phyloP scores from a whole-genome alignment of 768 basidiomycete species.

The Lentinula raphanica region DNA sequence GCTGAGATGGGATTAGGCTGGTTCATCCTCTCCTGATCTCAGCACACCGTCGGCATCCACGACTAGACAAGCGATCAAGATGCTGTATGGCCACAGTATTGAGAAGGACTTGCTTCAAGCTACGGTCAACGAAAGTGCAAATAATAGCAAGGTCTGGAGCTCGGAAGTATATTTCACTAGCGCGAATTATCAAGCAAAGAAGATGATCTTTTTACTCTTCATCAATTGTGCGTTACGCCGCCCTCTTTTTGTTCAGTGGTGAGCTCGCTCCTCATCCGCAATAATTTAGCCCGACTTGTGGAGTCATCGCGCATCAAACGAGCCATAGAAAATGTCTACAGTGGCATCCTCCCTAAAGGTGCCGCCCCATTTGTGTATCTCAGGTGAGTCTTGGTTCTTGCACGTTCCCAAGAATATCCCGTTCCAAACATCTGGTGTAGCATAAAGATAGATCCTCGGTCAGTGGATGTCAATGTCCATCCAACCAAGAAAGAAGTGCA shows the following conservation, averaged over 20 bases:
- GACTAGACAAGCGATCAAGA: constrained; percentile 62
- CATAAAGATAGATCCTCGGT: constrained; percentile 75
- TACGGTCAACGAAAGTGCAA: constrained; percentile 24
- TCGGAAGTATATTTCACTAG: constrained; percentile 77
- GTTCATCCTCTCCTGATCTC: constrained; percentile 70
- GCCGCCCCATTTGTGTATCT: constrained; percentile 89
- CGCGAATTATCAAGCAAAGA: constrained; percentile 87
- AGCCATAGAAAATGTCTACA: constrained; percentile 84
- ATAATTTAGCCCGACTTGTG: constrained; percentile 76
- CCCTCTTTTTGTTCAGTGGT: constrained; percentile 40
- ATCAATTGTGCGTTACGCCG: constrained; percentile 78
- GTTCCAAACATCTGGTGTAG: constrained; percentile 32
- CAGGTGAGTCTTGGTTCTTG: constrained; percentile 42
- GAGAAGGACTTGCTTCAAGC: constrained; percentile 67
- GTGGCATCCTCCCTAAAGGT: constrained; percentile 82
- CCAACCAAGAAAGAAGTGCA: constrained; percentile 97
- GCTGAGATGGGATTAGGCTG: too few species aligned
- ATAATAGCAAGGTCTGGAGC: constrained; percentile 48
- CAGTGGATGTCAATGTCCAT: constrained; percentile 96
- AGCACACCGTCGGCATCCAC: constrained; percentile 71
- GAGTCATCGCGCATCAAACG: constrained; percentile 85
- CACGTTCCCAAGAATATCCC: too few species aligned
- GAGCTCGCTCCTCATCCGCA: neutral
- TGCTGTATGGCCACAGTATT: constrained; percentile 77
- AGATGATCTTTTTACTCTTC: constrained; percentile 80